These are phyloP conservation scores for Alternaria gaisen DNA, from an alignment of 2,329 filamentous ascomycete species.

Conservation along the genomic window DNA sequence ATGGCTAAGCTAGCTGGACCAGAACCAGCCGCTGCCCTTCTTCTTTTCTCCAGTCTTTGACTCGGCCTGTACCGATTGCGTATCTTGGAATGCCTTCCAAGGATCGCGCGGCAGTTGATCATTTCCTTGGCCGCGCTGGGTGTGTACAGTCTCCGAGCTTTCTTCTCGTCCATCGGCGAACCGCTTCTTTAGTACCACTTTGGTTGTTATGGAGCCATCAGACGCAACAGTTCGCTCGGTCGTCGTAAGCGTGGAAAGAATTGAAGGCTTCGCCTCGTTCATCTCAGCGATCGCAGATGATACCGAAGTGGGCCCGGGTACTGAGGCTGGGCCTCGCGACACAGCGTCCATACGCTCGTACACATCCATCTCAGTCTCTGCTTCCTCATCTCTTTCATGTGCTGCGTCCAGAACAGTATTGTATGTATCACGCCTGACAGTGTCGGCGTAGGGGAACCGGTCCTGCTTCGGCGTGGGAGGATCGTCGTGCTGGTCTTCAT, in stretches of 20 bases:
- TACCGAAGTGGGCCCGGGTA: conserved; percentile 14
- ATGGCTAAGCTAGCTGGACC: conserved; percentile 29
- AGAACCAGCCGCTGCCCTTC: conserved; percentile 45
- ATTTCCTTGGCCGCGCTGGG: conserved; percentile 39
- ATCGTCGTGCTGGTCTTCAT: conserved; percentile 48
- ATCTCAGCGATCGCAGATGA: conserved; percentile 8
- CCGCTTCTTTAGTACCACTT: conserved; percentile 64
- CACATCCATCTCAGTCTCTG: conserved; percentile 61
- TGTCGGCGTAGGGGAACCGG: conserved; percentile 10
- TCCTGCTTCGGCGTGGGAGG: conserved; percentile 38
- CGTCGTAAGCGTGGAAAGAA: conserved; percentile 66
- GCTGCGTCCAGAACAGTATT: background rate
- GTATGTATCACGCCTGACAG: conserved; percentile 1
- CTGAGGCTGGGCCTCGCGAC: background rate
- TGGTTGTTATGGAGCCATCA: conserved; percentile 67
- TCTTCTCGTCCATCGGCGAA: conserved; percentile 70
- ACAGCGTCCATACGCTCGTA: conserved; percentile 57
- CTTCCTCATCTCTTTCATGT: background rate
- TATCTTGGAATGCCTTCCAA: conserved; percentile 23
- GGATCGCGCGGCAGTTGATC: conserved; percentile 14
- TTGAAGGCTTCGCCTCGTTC: conserved; percentile 31
- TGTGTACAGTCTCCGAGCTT: conserved; percentile 64
- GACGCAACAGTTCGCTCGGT: conserved; percentile 64
- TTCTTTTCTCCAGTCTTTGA: conserved; percentile 14
- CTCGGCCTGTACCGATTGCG: conserved; percentile 13